Conservation (phyloP, 2,329 filamentous ascomycete genomes). For the Fusarium sacchari region DNA sequence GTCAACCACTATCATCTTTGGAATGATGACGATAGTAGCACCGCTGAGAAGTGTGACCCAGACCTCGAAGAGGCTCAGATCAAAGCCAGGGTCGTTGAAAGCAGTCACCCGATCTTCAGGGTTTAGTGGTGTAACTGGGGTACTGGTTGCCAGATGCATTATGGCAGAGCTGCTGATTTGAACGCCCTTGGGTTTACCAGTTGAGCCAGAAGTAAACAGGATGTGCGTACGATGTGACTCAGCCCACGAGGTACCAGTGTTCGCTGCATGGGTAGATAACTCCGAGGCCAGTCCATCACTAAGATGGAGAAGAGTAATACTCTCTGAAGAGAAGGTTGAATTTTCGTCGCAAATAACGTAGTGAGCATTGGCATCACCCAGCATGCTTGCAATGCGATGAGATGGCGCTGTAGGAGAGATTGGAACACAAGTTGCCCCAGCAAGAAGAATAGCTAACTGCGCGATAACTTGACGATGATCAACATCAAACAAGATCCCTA, state of each 20-base stretch:
- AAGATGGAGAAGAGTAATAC: neutral
- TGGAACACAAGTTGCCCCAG: neutral
- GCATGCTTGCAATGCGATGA: neutral
- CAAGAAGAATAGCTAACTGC: neutral
- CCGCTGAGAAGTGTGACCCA: neutral
- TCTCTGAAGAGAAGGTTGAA: neutral
- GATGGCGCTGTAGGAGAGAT: neutral
- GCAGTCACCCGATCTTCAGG: neutral
- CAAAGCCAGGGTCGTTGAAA: slow-evolving; percentile 1
- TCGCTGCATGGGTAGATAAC: fast-evolving
- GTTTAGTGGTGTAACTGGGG: neutral
- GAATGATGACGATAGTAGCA: neutral
- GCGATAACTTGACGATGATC: neutral
- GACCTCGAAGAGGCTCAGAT: neutral
- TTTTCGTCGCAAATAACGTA: neutral
- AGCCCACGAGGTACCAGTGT: neutral
- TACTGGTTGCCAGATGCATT: neutral
- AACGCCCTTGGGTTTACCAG: neutral
- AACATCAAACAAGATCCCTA: neutral
- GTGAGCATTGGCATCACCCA: neutral
- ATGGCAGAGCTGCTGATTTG: neutral
- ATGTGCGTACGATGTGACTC: neutral
- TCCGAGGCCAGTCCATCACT: neutral
- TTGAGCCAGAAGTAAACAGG: neutral
- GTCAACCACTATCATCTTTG: neutral